A percentile compares a stretch with the other conserved stretches of the same genome.
Conservation (phyloP, 2,329 filamentous ascomycete species). For the Tolypocladium guangdongense region DNA sequence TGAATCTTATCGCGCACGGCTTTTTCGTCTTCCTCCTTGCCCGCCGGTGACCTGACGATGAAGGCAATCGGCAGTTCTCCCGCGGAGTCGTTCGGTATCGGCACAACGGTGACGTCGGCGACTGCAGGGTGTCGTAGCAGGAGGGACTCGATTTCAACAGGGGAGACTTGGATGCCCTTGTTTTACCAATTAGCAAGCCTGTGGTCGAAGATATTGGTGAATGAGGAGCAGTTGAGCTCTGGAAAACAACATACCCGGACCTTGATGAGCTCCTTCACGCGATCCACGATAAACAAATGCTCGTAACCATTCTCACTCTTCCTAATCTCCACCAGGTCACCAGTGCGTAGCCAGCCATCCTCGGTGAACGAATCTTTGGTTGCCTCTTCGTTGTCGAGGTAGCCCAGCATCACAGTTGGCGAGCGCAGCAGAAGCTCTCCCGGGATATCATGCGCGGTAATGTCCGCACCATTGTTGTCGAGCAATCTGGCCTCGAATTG, state of each 20-base stretch:
- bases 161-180: slow-evolving; percentile 64
- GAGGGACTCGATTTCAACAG: slow-evolving; percentile 59
- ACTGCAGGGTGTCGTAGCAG: slow-evolving; percentile 54
- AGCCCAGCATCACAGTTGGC: slow-evolving; percentile 63
- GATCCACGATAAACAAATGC: slow-evolving; percentile 12
- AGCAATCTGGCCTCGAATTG: slow-evolving; percentile 56
- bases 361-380: slow-evolving; percentile 7
- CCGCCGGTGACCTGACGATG: slow-evolving; percentile 34
- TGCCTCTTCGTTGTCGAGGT: slow-evolving; percentile 62
- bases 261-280: slow-evolving; percentile 41
- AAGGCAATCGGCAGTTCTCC: slow-evolving; percentile 48
- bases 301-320: slow-evolving; percentile 33
- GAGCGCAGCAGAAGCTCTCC: slow-evolving; percentile 70
- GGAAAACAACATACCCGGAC: slow-evolving; percentile 23
- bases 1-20: slow-evolving; percentile 32
- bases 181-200: background rate
- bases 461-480: slow-evolving; percentile 55
- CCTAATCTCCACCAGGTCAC: slow-evolving; percentile 46
- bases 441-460: slow-evolving; percentile 50
- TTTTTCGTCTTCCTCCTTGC: slow-evolving; percentile 38
- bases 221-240: background rate
- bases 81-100: slow-evolving; percentile 40
- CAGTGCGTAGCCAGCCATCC: slow-evolving; percentile 17
- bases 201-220: background rate
- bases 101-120: slow-evolving; percentile 58